phyloP scores from a whole-genome alignment of 768 basidiomycete genomes.

The Glaciozyma antarctica region DNA sequence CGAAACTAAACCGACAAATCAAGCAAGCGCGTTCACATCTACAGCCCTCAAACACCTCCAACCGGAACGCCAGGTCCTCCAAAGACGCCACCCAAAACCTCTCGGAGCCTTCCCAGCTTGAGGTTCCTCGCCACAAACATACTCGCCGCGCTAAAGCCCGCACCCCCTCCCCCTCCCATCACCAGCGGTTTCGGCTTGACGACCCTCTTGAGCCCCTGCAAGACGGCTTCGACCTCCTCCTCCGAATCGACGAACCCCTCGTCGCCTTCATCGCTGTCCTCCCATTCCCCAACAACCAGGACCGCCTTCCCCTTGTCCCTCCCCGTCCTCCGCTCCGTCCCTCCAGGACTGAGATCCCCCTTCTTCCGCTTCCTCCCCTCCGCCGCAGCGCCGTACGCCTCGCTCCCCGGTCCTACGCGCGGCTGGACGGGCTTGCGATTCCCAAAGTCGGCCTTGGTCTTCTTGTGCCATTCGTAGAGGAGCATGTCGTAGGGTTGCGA shows the following conservation, averaged over 20 bases:
- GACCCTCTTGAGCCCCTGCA: constrained; percentile 42
- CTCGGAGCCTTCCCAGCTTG: constrained; percentile 51
- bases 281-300: constrained; percentile 51
- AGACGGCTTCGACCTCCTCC: constrained; percentile 66
- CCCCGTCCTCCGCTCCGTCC: constrained; percentile 53
- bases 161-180: constrained; percentile 61
- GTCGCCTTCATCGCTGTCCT: constrained; percentile 54
- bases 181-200: constrained; percentile 36
- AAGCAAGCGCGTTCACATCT: too few species aligned
- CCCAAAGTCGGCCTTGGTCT: constrained; percentile 35
- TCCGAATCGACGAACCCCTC: constrained; percentile 57
- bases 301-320: constrained; percentile 35
- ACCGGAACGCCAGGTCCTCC: background rate
- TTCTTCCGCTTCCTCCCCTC: constrained; percentile 66
- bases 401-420: background rate
- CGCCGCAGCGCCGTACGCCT: constrained; percentile 4
- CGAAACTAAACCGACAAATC: too few species aligned
- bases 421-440: background rate
- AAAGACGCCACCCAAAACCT: constrained; percentile 49
- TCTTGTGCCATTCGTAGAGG: constrained; percentile 64
- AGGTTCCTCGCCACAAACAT: constrained; percentile 73
- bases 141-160: constrained; percentile 52
- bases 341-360: constrained; percentile 48
- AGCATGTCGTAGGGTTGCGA: constrained; percentile 75
- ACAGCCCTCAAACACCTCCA: too few species aligned